Evolutionary conservation across 1,284 basidiomycete species (phyloP), one percentile per base, ranked within the genome.

Genomic region (Athelia psychrophila): DNA sequence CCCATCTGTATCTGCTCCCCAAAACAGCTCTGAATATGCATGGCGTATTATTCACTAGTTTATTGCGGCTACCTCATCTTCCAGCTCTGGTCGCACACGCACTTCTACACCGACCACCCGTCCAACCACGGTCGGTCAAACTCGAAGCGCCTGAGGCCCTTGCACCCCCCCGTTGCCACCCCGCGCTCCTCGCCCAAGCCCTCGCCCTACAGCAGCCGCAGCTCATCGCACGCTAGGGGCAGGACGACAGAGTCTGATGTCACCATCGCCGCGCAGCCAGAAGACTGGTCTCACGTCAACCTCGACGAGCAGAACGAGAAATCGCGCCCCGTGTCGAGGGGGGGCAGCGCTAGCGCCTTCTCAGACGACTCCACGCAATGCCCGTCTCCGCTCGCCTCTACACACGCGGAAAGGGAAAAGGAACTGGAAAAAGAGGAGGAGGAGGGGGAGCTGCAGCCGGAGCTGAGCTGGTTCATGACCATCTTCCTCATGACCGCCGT

Each of bases 21-120:
- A n/a, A n/a, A n/a, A n/a, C n/a, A n/a, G n/a, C n/a, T n/a, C n/a
- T n/a, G n/a, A n/a, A n/a, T n/a, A n/a, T n/a, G n/a, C n/a, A n/a
- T n/a, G n/a, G n/a, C n/a, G n/a, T 46, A 42, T 19, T 42, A 42
- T 18, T 19, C 23, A 52, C 13, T 53, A 88, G 84, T 87, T 51
- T 93, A 94, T 66, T 66, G 68, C 2, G 80, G 76, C 20, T 93
- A 91, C 64, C 78, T 95, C 16, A 64, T 87, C 45, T 96, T 96
- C 77, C 92, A 95, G 65, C 83, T 96, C 10, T 92, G 84, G 67
- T 90, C 91, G 0, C 93, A 96, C 70, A 80, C 88, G 44, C 68
- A 77, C 32, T 72, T 95, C 5, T 95, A 91, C 64, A 68, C 78
- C 10, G 85, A 88, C 42, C 52, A 62, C n/a, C 38, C 38, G 8